Percentiles rank a stretch among this genome's conserved stretches.
phyloP scores from a whole-genome alignment of 169 alveolate species.

The Plasmodium billcollinsi region DNA sequence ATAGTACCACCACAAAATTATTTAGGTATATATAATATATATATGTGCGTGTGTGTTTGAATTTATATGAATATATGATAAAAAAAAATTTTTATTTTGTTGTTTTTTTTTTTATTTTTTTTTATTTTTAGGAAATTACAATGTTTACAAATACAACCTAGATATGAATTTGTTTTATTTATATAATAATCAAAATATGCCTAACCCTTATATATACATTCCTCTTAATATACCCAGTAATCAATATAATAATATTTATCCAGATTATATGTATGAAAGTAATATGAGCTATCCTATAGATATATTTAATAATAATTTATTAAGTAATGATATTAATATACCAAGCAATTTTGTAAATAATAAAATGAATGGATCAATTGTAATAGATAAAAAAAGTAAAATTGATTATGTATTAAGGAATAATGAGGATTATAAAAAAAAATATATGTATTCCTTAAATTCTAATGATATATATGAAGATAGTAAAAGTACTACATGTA shows the following conservation, averaged over 20 bases:
- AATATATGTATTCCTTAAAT: conserved; percentile 7
- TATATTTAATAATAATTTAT: not conserved
- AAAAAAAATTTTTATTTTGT: not conserved
- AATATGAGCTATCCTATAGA: conserved; percentile 38
- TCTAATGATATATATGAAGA: conserved; percentile 39
- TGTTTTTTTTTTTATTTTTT: no score
- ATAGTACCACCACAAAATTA: conserved; percentile 13
- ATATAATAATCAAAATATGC: conserved; percentile 33
- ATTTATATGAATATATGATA: not conserved
- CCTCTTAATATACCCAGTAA: conserved; percentile 29
- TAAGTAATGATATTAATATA: conserved; percentile 23
- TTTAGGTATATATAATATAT: conserved; percentile 17
- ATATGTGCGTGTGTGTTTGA: not conserved
- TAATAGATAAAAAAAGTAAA: conserved; percentile 35
- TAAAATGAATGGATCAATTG: conserved; percentile 19
- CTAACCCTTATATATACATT: conserved; percentile 27
- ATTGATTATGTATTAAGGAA: conserved; percentile 29
- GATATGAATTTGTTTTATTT: conserved; percentile 62
- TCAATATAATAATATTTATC: conserved; percentile 26
- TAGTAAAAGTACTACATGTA: conserved; percentile 36
- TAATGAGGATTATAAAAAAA: conserved; percentile 43
- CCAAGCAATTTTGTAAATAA: conserved; percentile 27
- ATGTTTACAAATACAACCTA: conserved; percentile 44
- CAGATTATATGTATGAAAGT: conserved; percentile 53
- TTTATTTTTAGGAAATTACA: conserved; percentile 40